Evolutionary conservation across 2,329 filamentous ascomycete genomes (phyloP).

Genomic region (Zymoseptoria brevis): DNA sequence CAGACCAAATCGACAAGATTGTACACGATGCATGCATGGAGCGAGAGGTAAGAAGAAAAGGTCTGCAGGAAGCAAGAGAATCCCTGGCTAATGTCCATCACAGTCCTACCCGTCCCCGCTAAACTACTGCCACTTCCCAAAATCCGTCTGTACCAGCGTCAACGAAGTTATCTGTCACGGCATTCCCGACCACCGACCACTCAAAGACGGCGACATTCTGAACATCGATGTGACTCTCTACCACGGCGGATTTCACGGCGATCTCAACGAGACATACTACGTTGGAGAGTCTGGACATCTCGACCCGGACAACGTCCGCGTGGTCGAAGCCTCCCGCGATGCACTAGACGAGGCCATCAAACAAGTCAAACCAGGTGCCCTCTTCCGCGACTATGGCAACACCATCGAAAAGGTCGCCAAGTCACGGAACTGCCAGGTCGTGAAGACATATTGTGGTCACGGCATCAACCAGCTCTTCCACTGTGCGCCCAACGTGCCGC

Average conservation of each 20-base stretch:
- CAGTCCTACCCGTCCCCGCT: constrained; percentile 91
- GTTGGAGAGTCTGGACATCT: constrained; percentile 80
- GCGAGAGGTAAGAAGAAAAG: constrained; percentile 60
- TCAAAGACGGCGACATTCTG: constrained; percentile 89
- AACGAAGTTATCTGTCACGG: constrained; percentile 99
- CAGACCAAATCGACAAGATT: constrained; percentile 88
- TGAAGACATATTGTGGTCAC: constrained; percentile 93
- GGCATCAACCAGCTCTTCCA: constrained; percentile 94
- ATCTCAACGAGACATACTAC: constrained; percentile 98
- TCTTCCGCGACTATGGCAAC: constrained; percentile 89
- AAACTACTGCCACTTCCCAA: constrained; percentile 94
- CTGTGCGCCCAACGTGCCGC: constrained; percentile 84
- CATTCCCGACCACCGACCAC: constrained; percentile 81
- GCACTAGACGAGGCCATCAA: constrained; percentile 87
- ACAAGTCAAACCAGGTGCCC: constrained; percentile 82
- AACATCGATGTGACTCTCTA: constrained; percentile 96
- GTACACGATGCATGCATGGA: constrained; percentile 93
- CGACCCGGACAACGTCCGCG: constrained; percentile 77
- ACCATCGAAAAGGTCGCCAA: constrained; percentile 95
- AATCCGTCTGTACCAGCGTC: constrained; percentile 91
- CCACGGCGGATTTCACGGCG: constrained; percentile 89
- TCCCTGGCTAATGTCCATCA: constrained; percentile 8
- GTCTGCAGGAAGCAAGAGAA: neutral
- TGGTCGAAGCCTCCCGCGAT: constrained; percentile 83
- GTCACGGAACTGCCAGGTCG: constrained; percentile 73